These are phyloP conservation scores for Misopates orontium DNA, from an alignment of 257 asterid genomes.

Conservation along the genomic window DNA sequence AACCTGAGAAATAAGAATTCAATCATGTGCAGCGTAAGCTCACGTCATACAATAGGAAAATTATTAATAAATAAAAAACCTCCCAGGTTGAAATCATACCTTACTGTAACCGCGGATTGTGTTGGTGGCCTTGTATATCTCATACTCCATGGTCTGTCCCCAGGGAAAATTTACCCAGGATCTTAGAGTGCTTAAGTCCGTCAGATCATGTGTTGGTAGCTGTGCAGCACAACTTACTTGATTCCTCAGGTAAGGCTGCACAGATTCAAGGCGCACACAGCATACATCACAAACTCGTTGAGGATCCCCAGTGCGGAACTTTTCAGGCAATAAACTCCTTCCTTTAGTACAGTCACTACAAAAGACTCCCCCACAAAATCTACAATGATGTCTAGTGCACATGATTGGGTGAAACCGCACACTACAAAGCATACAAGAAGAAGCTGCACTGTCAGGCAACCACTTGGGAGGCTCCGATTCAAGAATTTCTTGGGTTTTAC, in stretches of 20 bases:
- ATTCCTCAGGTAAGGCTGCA: slow-evolving; percentile 87
- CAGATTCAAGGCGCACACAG: slow-evolving; percentile 81
- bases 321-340: slow-evolving; percentile 84
- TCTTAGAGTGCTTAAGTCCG: slow-evolving; percentile 94
- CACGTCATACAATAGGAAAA: slow-evolving; percentile 16
- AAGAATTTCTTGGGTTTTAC: slow-evolving; percentile 66
- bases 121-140: slow-evolving; percentile 95
- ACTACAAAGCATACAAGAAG: slow-evolving; percentile 90
- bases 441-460: slow-evolving; percentile 91
- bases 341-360: slow-evolving; percentile 89
- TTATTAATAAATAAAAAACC: background rate
- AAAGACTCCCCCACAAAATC: slow-evolving; percentile 93
- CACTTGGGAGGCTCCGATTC: slow-evolving; percentile 95
- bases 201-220: slow-evolving; percentile 85
- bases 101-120: slow-evolving; percentile 65
- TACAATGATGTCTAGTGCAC: slow-evolving; percentile 98
- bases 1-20: slow-evolving; percentile 48
- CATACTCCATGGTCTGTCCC: slow-evolving; percentile 98
- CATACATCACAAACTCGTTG: slow-evolving; percentile 98
- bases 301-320: slow-evolving; percentile 70
- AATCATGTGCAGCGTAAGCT: slow-evolving; percentile 2
- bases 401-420: slow-evolving; percentile 90
- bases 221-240: slow-evolving; percentile 92
- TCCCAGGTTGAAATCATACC: slow-evolving; percentile 41
- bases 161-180: slow-evolving; percentile 99